A percentile compares a stretch with the other conserved stretches of the same genome.
phyloP scores from a whole-genome alignment of 2,329 filamentous ascomycete species.

The Nigrospora sphaerica region DNA sequence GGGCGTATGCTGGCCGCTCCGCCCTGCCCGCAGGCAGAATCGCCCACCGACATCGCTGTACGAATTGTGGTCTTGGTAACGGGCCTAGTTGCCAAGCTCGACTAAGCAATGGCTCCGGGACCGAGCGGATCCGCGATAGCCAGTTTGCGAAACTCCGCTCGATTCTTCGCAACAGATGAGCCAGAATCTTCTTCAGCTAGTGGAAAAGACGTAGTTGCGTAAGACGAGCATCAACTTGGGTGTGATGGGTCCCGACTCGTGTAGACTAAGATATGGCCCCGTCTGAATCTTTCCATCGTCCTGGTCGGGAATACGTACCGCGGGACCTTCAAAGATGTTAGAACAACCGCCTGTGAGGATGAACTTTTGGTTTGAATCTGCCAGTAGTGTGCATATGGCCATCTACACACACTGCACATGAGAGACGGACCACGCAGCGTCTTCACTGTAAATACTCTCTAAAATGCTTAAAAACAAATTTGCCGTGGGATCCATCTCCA shows the following conservation, averaged over 20 bases:
- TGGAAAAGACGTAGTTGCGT: constrained; percentile 10
- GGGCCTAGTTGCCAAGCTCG: constrained; percentile 17
- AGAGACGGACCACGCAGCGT: constrained; percentile 15
- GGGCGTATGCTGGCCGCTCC: constrained; percentile 7
- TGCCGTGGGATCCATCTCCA: constrained; percentile 16
- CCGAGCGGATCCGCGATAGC: constrained; percentile 4
- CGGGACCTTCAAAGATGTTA: constrained; percentile 19
- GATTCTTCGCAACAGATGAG: constrained; percentile 3
- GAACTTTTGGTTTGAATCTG: constrained; percentile 7
- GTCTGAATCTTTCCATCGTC: constrained; percentile 6
- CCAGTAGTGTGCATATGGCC: constrained; percentile 17
- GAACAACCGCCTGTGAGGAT: constrained; percentile 11
- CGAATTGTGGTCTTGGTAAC: constrained; percentile 18
- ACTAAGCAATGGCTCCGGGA: constrained; percentile 4
- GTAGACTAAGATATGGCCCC: constrained; percentile 8
- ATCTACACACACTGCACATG: constrained; percentile 17
- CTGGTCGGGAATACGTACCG: constrained; percentile 5
- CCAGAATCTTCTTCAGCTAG: constrained; percentile 12
- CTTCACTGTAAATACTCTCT: constrained; percentile 12
- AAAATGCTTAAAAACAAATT: constrained; percentile 11
- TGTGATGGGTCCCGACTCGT: constrained; percentile 19
- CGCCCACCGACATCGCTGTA: constrained; percentile 15
- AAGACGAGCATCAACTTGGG: constrained; percentile 20
- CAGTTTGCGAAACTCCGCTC: constrained; percentile 3
- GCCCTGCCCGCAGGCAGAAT: constrained; percentile 3